Percentiles rank a stretch among this genome's conserved stretches.
phyloP scores from a whole-genome alignment of 164 flowering plant genomes.

The Brasenia schreberi region DNA sequence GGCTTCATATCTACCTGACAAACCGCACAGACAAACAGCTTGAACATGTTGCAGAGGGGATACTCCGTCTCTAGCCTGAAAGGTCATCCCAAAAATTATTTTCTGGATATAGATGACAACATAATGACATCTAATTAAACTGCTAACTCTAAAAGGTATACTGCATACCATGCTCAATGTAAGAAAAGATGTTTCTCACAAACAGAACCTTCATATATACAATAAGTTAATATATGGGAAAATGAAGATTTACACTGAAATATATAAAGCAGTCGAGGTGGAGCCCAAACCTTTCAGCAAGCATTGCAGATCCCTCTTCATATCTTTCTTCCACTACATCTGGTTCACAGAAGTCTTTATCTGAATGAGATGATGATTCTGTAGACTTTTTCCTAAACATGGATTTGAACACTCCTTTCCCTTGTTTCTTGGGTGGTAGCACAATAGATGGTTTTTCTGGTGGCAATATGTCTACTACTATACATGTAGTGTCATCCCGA shows the following conservation, averaged over 20 bases:
- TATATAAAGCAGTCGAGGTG: background rate
- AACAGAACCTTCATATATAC: too few relatives aligned
- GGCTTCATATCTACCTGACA: slow-evolving; percentile 90
- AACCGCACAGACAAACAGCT: slow-evolving; percentile 84
- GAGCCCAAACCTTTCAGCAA: slow-evolving; percentile 71
- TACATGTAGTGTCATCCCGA: slow-evolving; percentile 96
- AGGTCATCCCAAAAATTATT: background rate
- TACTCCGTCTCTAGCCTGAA: slow-evolving; percentile 79
- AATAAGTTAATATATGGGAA: too few relatives aligned
- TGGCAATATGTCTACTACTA: slow-evolving; percentile 69
- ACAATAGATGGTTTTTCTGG: slow-evolving; percentile 51
- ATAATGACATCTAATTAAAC: too few relatives aligned
- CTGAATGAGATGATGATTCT: slow-evolving; percentile 33
- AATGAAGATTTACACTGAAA: background rate
- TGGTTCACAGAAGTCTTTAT: slow-evolving; percentile 50
- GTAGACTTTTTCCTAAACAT: slow-evolving; percentile 63
- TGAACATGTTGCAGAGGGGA: slow-evolving; percentile 95
- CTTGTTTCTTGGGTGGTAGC: slow-evolving; percentile 67
- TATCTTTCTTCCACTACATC: slow-evolving; percentile 79
- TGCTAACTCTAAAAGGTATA: too few relatives aligned
- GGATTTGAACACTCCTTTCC: slow-evolving; percentile 67
- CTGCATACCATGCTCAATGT: too few relatives aligned
- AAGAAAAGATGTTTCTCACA: too few relatives aligned
- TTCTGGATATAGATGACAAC: too few relatives aligned
- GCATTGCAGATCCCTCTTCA: slow-evolving; percentile 95